Evolutionary conservation across 805 yeast species (phyloP), one percentile per base, ranked within the genome.

Genomic region (Ogataea saltuana): DNA sequence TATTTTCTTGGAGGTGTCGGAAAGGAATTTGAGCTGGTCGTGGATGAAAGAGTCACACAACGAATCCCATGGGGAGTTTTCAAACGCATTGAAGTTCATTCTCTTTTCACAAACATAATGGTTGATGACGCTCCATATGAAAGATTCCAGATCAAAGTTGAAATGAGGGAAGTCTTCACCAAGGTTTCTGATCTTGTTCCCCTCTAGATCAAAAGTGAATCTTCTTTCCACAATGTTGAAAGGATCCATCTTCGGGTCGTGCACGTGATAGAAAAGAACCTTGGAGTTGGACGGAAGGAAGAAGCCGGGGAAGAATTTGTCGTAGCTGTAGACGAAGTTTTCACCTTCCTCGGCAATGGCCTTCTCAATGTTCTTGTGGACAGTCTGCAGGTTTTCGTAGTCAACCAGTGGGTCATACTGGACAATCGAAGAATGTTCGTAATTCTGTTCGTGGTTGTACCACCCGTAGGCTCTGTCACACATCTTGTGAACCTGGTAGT

Each of bases 211-310:
- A 44, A 39, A 56, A 5, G 67, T 60, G 46, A 47, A 61, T 39
- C 50, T 55, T 31, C 55, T 51, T 4, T 60, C 54, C 28, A 58
- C 49, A 26, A 62, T 61, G 20, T 51, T 59, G 71, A 76, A 75
- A 1, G 81, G 81, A 54, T 76, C 71, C 55, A 77, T 68, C 59
- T 76, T 76, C 15, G 81, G 81, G 57, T 67, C 74, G 56, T 77
- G 78, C 22, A 78, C 75, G 50, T 77, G 82, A 34, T 50, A 77
- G 33, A 65, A 63, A 38, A 65, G 45, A 33, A 59, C 62, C 33
- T 57, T 55, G 1, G 64, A 58, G 42, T 56, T 59, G 10, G 51
- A 49, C 15, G 61, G 53, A 16, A 52, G 49, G 51, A 64, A 64
- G 33, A 39, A 50, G 33, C 57, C 46, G 12, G 54, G 46, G 47